Evolutionary conservation across 768 basidiomycete genomes (phyloP).

Genomic region (Kwoniella botswanensis): DNA sequence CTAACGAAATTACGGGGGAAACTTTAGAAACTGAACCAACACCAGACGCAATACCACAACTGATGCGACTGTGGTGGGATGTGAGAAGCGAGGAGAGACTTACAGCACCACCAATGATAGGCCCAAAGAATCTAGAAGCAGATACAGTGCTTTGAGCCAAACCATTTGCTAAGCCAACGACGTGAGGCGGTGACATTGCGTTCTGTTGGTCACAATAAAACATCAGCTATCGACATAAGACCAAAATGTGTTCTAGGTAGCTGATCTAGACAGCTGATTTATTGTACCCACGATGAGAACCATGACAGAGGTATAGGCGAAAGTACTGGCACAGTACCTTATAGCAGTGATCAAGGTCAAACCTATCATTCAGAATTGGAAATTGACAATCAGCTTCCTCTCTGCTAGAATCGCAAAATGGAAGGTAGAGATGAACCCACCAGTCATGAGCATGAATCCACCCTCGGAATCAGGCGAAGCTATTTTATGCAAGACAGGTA

Average conservation of each 20-base stretch:
- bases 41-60: not conserved
- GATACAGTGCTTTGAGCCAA: conserved; percentile 95
- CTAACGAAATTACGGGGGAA: conserved; percentile 13
- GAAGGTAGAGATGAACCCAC: conserved; percentile 34
- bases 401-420: not conserved
- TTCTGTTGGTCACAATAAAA: conserved; percentile 51
- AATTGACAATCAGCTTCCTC: not conserved
- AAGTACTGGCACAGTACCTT: conserved; percentile 84
- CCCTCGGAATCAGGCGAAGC: conserved; percentile 73
- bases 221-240: not conserved
- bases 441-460: conserved; percentile 76
- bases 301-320: conserved; percentile 87
- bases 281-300: conserved; percentile 66
- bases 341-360: conserved; percentile 81
- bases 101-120: conserved; percentile 58
- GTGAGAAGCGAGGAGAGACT: conserved; percentile 19
- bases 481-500: conserved; percentile 72
- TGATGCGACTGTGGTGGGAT: not conserved
- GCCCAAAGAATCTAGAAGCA: conserved; percentile 86
- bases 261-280: too few species aligned
- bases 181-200: conserved; percentile 78
- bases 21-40: not conserved
- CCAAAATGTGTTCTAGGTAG: too few species aligned
- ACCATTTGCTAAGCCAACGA: conserved; percentile 91
- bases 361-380: conserved; percentile 60